Percentiles rank a stretch among this genome's conserved stretches.
These are phyloP conservation scores for Murraya koenigii DNA, from an alignment of 345 rosid species.

Conservation along the genomic window DNA sequence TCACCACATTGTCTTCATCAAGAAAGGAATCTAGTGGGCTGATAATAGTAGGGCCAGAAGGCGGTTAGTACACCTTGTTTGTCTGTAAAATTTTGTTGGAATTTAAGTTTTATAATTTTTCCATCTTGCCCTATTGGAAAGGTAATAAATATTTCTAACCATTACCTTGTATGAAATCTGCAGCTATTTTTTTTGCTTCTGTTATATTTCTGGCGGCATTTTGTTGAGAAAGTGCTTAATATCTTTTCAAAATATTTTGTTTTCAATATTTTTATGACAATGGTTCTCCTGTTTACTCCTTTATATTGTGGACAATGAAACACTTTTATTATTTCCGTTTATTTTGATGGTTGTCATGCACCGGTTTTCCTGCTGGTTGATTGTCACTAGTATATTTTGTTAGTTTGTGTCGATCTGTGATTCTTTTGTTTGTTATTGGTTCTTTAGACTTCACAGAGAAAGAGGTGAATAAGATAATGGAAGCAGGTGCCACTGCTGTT, in stretches of 20 bases:
- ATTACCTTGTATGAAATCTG: neutral
- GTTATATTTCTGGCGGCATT: neutral
- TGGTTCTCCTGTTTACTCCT: neutral
- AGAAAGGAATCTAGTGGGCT: constrained; percentile 54
- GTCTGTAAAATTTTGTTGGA: neutral
- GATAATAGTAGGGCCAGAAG: constrained; percentile 82
- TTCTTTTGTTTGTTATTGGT: neutral
- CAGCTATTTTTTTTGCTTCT: neutral
- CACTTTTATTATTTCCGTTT: neutral
- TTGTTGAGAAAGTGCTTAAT: neutral
- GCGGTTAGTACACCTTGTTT: constrained; percentile 46
- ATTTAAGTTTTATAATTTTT: neutral
- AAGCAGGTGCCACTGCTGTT: constrained; percentile 71
- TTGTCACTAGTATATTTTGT: neutral
- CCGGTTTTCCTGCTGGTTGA: neutral
- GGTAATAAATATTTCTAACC: neutral
- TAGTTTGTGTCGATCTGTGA: neutral
- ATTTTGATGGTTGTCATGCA: neutral
- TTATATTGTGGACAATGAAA: neutral
- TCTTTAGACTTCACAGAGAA: constrained; percentile 53
- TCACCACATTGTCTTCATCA: constrained; percentile 44
- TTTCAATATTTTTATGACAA: neutral
- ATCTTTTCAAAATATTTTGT: too few relatives aligned
- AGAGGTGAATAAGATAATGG: constrained; percentile 52
- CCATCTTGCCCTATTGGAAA: neutral